These are phyloP conservation scores for Epichloe uncinata DNA, from an alignment of 2,329 filamentous ascomycete genomes.

Conservation along the genomic window DNA sequence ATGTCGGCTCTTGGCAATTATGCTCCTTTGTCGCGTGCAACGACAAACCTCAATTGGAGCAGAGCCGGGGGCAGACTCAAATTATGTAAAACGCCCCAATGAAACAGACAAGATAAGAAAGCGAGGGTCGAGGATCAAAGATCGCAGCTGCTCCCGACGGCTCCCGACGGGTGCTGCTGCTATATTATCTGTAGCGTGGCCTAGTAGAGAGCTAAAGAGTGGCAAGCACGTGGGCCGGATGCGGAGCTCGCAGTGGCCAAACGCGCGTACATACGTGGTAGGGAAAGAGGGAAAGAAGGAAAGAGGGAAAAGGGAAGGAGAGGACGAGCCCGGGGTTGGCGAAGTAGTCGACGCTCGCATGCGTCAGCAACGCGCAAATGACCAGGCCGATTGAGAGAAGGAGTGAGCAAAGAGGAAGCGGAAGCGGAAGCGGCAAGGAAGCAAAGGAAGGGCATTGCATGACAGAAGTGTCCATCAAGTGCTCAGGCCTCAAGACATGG, in stretches of 20 bases:
- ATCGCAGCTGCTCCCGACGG: not conserved
- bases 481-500: too few species aligned
- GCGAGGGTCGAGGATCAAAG: not conserved
- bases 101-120: too few species aligned
- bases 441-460: too few species aligned
- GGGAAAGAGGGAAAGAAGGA: too few species aligned
- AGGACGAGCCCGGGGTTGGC: not conserved
- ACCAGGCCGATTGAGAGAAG: not conserved
- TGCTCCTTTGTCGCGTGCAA: too few species aligned
- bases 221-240: not conserved
- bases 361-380: not conserved
- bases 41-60: too few species aligned
- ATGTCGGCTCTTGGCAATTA: too few species aligned
- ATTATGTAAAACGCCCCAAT: too few species aligned
- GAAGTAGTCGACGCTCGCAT: not conserved
- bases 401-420: not conserved
- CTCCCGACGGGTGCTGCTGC: too few species aligned
- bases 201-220: not conserved
- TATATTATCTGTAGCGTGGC: not conserved
- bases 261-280: not conserved
- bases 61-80: too few species aligned
- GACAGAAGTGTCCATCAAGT: too few species aligned
- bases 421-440: not conserved
- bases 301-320: not conserved
- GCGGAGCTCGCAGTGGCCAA: not conserved